Evolutionary conservation across 2,329 filamentous ascomycete species (phyloP).

Genomic region (Diaporthe aspalathi): DNA sequence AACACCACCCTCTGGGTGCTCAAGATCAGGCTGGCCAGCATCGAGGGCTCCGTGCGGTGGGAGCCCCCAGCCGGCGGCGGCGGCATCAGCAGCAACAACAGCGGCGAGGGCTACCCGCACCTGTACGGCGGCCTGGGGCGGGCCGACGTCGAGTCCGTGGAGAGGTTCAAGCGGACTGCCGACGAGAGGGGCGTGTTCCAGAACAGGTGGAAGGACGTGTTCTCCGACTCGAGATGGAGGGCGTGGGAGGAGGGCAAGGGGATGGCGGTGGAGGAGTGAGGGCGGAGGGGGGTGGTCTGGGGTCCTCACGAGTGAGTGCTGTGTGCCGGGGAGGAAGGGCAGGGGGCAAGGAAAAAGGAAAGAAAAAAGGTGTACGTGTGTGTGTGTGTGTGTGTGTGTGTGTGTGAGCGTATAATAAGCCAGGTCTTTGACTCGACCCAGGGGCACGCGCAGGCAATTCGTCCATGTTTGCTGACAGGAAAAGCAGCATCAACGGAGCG

Average conservation of each 20-base stretch:
- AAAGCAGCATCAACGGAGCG: not conserved
- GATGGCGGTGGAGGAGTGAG: not conserved
- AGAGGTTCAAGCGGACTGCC: conserved; percentile 58
- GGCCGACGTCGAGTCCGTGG: conserved; percentile 60
- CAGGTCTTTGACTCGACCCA: too few relatives aligned
- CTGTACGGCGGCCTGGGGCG: conserved; percentile 68
- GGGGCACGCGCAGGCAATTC: too few relatives aligned
- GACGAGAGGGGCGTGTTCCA: conserved; percentile 46
- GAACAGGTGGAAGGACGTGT: conserved; percentile 57
- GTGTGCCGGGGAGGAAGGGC: too few relatives aligned
- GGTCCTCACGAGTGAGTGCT: too few relatives aligned
- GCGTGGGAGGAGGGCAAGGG: conserved; percentile 44
- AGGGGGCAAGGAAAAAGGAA: too few relatives aligned
- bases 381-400: too few relatives aligned
- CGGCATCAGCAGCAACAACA: conserved; percentile 30
- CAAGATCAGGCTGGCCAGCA: conserved; percentile 63
- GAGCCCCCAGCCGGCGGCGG: conserved; percentile 55
- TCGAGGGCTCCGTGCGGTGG: conserved; percentile 62
- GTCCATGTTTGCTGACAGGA: not conserved
- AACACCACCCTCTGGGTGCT: conserved; percentile 59
- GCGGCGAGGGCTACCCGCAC: conserved; percentile 65
- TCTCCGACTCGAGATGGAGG: conserved; percentile 56
- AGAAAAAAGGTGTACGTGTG: too few relatives aligned
- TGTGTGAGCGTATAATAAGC: too few relatives aligned
- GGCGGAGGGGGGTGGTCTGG: too few relatives aligned